phyloP scores from a whole-genome alignment of 176 grass and related monocot species.

The Lolium rigidum region DNA sequence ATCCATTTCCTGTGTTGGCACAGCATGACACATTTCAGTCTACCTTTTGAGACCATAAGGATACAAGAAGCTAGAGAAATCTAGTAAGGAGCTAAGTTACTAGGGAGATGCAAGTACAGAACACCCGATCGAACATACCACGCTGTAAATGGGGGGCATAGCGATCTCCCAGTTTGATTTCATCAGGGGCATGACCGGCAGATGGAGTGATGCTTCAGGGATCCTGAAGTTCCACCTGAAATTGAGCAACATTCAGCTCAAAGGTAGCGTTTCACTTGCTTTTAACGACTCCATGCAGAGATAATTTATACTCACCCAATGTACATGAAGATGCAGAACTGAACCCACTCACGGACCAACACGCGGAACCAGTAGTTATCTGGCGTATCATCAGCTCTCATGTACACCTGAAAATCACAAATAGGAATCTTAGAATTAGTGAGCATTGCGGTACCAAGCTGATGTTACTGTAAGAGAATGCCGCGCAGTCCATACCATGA shows the following conservation, averaged over 20 bases:
- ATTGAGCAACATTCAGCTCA: slow-evolving; percentile 3
- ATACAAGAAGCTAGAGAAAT: not conserved
- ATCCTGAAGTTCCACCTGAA: slow-evolving; percentile 96
- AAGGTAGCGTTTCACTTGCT: not conserved
- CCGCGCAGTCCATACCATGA: slow-evolving; percentile 61
- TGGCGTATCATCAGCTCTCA: slow-evolving; percentile 84
- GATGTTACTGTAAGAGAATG: not conserved
- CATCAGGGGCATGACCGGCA: slow-evolving; percentile 69
- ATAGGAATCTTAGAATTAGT: slow-evolving; percentile 17
- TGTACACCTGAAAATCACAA: slow-evolving; percentile 69
- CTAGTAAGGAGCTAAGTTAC: not conserved
- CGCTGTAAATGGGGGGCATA: slow-evolving; percentile 88
- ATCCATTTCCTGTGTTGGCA: slow-evolving; percentile 72
- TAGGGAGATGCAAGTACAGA: not conserved
- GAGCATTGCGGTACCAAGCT: not conserved
- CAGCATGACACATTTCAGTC: slow-evolving; percentile 18
- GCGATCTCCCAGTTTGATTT: slow-evolving; percentile 72
- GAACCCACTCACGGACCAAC: slow-evolving; percentile 91
- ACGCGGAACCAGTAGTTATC: slow-evolving; percentile 97
- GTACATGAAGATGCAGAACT: slow-evolving; percentile 95
- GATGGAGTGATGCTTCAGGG: slow-evolving; percentile 78
- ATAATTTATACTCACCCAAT: slow-evolving; percentile 67
- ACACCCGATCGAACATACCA: slow-evolving; percentile 57
- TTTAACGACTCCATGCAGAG: not conserved
- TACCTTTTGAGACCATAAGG: not conserved